Conservation (phyloP, 2,329 filamentous ascomycete species). For the Ophiocordyceps camponoti-floridani region DNA sequence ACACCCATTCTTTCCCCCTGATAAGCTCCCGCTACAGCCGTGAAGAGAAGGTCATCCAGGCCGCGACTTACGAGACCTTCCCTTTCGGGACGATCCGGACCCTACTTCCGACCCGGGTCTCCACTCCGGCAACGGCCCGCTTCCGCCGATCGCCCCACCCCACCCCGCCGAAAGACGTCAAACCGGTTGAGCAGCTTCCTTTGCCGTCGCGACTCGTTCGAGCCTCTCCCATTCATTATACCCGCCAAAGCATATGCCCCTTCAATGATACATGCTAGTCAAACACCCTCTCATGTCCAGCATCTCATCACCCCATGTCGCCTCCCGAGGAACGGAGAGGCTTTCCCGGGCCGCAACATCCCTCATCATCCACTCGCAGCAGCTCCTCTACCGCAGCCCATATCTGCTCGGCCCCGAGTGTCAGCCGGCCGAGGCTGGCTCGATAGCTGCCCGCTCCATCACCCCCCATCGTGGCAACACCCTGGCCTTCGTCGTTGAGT, state of each 20-base stretch:
- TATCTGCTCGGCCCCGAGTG: slow-evolving; percentile 9
- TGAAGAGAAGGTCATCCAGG: slow-evolving; percentile 1
- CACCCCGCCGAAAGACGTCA: background rate
- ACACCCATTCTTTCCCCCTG: background rate
- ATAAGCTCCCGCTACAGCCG: background rate
- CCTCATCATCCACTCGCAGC: slow-evolving; percentile 8
- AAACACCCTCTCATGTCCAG: background rate
- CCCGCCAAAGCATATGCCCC: background rate
- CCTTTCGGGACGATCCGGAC: background rate
- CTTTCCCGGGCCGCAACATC: background rate
- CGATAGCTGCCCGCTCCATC: background rate
- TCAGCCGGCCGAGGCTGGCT: slow-evolving; percentile 1
- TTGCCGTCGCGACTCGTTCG: background rate
- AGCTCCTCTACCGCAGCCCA: slow-evolving; percentile 15
- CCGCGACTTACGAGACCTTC: background rate
- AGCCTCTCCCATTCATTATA: too few species aligned
- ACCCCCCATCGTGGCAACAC: background rate
- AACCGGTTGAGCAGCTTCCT: background rate
- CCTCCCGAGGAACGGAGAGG: background rate
- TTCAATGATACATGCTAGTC: background rate
- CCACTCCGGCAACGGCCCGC: background rate
- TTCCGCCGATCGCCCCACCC: background rate
- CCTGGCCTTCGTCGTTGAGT: background rate
- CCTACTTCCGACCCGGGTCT: background rate
- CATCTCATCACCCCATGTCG: too few species aligned